A percentile compares a stretch with the other conserved stretches of the same genome.
phyloP scores from a whole-genome alignment of 1,284 basidiomycete species.

The Mycena sp. region DNA sequence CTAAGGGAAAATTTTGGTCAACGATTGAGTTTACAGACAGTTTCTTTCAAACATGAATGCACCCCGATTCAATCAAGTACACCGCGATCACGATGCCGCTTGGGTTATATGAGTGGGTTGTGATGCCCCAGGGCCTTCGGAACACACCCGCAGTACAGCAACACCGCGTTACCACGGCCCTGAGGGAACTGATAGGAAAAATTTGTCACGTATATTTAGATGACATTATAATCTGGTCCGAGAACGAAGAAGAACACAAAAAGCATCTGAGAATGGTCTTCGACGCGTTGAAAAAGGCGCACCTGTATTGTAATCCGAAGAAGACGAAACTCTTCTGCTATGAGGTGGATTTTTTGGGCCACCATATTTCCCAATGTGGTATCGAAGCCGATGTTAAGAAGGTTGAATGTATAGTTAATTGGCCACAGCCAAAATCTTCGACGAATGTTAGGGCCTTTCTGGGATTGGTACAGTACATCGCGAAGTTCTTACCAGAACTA shows the following conservation, averaged over 20 bases:
- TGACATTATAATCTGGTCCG: conserved; percentile 55
- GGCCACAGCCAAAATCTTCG: conserved; percentile 3
- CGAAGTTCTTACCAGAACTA: background rate
- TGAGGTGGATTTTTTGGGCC: conserved; percentile 27
- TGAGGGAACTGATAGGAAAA: background rate
- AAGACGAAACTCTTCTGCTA: conserved; percentile 37
- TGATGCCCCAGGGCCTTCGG: too few species aligned
- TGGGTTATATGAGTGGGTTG: conserved; percentile 23
- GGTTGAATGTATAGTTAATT: conserved; percentile 3
- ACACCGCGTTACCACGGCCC: background rate
- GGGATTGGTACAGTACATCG: background rate
- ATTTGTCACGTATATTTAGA: conserved; percentile 42
- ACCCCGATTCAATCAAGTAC: conserved; percentile 45
- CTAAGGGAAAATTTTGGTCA: too few species aligned
- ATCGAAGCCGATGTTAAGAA: conserved; percentile 19
- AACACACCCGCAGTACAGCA: background rate
- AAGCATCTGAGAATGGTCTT: conserved; percentile 38
- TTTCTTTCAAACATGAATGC: conserved; percentile 51
- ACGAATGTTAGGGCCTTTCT: background rate
- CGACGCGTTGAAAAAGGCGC: conserved; percentile 30
- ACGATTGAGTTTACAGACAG: conserved; percentile 34
- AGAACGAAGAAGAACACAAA: conserved; percentile 45
- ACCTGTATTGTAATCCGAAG: conserved; percentile 23
- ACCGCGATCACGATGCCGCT: conserved; percentile 51
- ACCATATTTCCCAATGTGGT: conserved; percentile 35